phyloP scores from a whole-genome alignment of 176 grass and related monocot species.

The Phoenix roebelenii region DNA sequence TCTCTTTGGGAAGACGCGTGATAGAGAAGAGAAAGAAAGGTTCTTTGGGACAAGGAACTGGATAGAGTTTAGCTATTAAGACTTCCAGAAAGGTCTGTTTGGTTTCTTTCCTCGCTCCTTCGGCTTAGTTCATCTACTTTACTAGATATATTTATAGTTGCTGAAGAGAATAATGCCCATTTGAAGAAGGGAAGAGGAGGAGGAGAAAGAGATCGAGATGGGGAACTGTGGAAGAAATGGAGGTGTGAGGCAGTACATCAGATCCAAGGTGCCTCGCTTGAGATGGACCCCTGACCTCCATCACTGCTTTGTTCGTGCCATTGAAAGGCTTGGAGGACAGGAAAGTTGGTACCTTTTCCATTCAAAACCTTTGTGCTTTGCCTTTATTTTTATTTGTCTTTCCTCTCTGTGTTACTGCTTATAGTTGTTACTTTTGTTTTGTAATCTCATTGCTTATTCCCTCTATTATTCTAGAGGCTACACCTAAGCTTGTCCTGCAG shows the following conservation, averaged over 20 bases:
- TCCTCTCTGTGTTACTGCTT: background rate
- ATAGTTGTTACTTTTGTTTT: background rate
- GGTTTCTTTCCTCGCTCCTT: no score
- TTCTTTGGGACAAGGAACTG: no score
- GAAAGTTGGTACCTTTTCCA: conserved; percentile 40
- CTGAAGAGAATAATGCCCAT: no score
- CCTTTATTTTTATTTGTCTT: no score
- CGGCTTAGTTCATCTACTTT: no score
- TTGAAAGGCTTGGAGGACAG: conserved; percentile 65
- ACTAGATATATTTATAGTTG: no score
- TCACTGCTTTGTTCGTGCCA: conserved; percentile 58
- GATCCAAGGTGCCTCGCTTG: conserved; percentile 64
- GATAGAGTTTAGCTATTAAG: no score
- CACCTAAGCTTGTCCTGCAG: conserved; percentile 75
- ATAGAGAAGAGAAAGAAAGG: no score
- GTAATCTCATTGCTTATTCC: background rate
- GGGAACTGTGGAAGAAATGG: conserved; percentile 36
- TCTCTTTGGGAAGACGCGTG: no score
- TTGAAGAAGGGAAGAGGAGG: background rate
- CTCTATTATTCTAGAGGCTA: conserved; percentile 41
- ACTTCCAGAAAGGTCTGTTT: no score
- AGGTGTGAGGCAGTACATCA: conserved; percentile 62
- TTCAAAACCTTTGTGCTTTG: no score
- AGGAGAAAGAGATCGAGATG: conserved; percentile 12
- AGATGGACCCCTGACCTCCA: conserved; percentile 88